phyloP scores from a whole-genome alignment of 2,329 filamentous ascomycete species.

The Juglanconis juglandina region DNA sequence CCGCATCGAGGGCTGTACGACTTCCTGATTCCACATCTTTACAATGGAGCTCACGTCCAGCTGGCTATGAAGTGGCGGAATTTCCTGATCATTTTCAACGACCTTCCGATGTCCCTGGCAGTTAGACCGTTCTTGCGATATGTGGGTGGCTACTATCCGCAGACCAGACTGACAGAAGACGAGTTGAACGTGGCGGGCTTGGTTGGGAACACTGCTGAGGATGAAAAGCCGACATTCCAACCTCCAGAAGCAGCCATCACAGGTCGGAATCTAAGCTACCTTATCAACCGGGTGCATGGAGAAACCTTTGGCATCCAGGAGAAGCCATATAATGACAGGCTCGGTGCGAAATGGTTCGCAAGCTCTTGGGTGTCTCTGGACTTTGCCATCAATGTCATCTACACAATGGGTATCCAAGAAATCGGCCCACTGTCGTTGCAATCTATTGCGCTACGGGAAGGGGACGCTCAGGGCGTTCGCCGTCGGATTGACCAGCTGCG shows the following conservation, averaged over 20 bases:
- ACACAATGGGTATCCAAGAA: conserved; percentile 65
- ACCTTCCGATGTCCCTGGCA: conserved; percentile 38
- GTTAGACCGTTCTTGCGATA: conserved; percentile 48
- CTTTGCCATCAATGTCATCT: conserved; percentile 65
- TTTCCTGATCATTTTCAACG: conserved; percentile 36
- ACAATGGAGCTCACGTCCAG: conserved; percentile 40
- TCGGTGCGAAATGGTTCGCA: conserved; percentile 80
- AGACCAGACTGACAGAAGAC: conserved; percentile 32
- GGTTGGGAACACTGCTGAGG: conserved; percentile 23
- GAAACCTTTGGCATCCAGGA: conserved; percentile 35
- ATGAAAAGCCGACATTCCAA: background rate
- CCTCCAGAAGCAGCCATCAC: conserved; percentile 11
- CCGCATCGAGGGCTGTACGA: conserved; percentile 47
- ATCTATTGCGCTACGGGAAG: conserved; percentile 68
- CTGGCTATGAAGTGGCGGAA: conserved; percentile 48
- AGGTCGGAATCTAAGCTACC: conserved; percentile 29
- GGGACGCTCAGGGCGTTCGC: conserved; percentile 52
- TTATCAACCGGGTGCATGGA: conserved; percentile 37
- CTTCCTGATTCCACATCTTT: conserved; percentile 48
- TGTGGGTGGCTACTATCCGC: conserved; percentile 43
- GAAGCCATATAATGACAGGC: conserved; percentile 59
- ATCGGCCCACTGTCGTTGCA: conserved; percentile 77
- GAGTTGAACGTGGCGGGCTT: conserved; percentile 31
- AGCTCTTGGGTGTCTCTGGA: conserved; percentile 67
- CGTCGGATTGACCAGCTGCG: conserved; percentile 59